These are phyloP conservation scores for Agrocybe praecox DNA, from an alignment of 768 basidiomycete genomes.

Conservation along the genomic window DNA sequence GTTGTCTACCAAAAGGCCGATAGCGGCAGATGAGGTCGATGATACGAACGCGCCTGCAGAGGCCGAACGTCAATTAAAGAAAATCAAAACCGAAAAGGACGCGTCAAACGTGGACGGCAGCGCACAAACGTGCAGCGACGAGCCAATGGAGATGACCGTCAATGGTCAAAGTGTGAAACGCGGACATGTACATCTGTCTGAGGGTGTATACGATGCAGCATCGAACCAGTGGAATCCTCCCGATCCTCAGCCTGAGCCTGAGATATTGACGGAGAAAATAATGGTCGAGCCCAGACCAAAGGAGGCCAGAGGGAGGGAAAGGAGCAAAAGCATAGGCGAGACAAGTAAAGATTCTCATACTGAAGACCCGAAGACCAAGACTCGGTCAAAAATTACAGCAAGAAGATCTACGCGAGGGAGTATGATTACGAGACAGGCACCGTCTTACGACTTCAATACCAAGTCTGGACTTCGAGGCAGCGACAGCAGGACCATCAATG, in stretches of 20 bases:
- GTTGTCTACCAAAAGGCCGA: constrained; percentile 48
- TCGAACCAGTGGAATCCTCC: not conserved
- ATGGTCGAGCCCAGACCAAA: not conserved
- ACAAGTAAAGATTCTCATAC: not conserved
- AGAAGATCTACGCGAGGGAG: not conserved
- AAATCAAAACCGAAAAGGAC: constrained; percentile 9
- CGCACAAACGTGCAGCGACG: not conserved
- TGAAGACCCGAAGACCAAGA: not conserved
- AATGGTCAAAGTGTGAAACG: not conserved
- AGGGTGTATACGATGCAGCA: too few relatives aligned
- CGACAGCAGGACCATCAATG: not conserved
- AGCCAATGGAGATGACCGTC: not conserved
- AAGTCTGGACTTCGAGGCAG: not conserved
- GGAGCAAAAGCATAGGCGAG: not conserved
- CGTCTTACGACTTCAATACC: not conserved
- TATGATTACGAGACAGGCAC: not conserved
- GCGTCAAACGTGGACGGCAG: constrained; percentile 1
- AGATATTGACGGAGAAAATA: not conserved
- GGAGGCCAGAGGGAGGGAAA: not conserved
- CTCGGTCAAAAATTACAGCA: not conserved
- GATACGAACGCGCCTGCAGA: constrained; percentile 19
- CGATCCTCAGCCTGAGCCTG: not conserved
- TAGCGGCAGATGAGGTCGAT: not conserved
- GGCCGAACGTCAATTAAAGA: constrained; percentile 13
- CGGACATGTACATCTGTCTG: not conserved